Evolutionary conservation across 2,329 filamentous ascomycete species (phyloP).

Genomic region (Daldinia sp.): DNA sequence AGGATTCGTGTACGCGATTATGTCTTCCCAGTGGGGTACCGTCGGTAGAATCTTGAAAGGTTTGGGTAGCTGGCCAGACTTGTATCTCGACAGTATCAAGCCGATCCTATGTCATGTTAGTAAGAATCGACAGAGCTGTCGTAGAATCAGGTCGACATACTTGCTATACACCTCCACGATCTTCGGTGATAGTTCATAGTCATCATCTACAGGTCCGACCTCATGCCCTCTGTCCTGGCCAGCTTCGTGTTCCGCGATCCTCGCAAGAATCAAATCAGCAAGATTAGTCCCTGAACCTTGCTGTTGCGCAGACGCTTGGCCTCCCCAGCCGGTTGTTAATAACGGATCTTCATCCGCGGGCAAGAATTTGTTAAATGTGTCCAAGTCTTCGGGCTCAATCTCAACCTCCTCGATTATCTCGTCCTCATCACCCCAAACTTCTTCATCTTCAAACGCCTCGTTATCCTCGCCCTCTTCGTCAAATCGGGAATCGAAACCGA

Average conservation of each 20-base stretch:
- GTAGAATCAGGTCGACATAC: slow-evolving; percentile 53
- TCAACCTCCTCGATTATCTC: slow-evolving; percentile 78
- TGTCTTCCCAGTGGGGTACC: slow-evolving; percentile 89
- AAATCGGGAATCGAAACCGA: slow-evolving; percentile 82
- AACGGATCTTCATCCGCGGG: slow-evolving; percentile 75
- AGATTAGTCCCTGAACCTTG: slow-evolving; percentile 74
- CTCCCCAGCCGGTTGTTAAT: slow-evolving; percentile 70
- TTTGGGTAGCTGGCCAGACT: slow-evolving; percentile 95
- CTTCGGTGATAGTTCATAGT: slow-evolving; percentile 86
- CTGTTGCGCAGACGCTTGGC: slow-evolving; percentile 53
- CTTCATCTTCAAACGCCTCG: slow-evolving; percentile 62
- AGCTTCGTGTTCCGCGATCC: slow-evolving; percentile 91
- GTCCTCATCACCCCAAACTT: slow-evolving; percentile 80
- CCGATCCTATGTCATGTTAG: slow-evolving; percentile 68
- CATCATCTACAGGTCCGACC: slow-evolving; percentile 73
- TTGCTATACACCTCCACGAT: slow-evolving; percentile 95
- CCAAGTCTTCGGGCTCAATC: slow-evolving; percentile 86
- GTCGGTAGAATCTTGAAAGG: slow-evolving; percentile 97
- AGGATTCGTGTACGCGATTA: slow-evolving; percentile 84
- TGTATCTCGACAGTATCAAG: slow-evolving; percentile 88
- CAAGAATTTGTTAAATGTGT: slow-evolving; percentile 90
- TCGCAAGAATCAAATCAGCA: slow-evolving; percentile 90
- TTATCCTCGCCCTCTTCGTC: slow-evolving; percentile 60
- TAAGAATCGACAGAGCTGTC: slow-evolving; percentile 1
- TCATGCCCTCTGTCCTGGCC: slow-evolving; percentile 60